A percentile compares a stretch with the other conserved stretches of the same genome.
phyloP scores from a whole-genome alignment of 176 grass and related monocot genomes.

The Chrysopogon serrulatus region DNA sequence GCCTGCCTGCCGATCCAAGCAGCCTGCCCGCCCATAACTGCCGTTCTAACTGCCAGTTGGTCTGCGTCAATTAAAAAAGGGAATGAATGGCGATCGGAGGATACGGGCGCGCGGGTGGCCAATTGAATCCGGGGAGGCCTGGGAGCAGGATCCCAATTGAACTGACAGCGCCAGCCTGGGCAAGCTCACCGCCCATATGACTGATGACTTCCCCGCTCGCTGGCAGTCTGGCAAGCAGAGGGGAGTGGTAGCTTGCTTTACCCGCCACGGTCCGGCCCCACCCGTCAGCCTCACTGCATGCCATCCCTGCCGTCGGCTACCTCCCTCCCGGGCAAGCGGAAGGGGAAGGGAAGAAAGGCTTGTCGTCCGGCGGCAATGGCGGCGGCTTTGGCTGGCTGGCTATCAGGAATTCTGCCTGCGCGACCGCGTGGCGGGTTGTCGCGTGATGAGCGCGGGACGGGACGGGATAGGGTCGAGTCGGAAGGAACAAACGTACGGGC shows the following conservation, averaged over 20 bases:
- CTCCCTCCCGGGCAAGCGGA: neutral
- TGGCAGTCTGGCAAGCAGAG: neutral
- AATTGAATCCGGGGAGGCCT: no score
- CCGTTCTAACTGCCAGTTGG: no score
- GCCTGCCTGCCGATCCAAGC: no score
- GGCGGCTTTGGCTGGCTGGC: neutral
- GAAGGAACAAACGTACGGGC: neutral
- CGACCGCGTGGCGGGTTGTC: neutral
- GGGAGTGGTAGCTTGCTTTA: neutral
- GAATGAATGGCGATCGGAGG: no score
- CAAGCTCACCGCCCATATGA: neutral
- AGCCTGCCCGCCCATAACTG: no score
- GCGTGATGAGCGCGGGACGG: neutral
- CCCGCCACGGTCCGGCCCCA: neutral
- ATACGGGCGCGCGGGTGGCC: no score
- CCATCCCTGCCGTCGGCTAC: neutral
- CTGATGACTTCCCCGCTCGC: neutral
- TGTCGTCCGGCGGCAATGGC: neutral
- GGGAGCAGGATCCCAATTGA: no score
- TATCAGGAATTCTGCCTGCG: neutral
- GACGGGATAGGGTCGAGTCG: no score
- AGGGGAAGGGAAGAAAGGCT: neutral
- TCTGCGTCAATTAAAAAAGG: no score
- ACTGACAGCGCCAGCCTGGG: no score
- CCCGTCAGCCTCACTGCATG: neutral